phyloP scores from a whole-genome alignment of 2,329 filamentous ascomycete species.

The Aspergillus ibericus region DNA sequence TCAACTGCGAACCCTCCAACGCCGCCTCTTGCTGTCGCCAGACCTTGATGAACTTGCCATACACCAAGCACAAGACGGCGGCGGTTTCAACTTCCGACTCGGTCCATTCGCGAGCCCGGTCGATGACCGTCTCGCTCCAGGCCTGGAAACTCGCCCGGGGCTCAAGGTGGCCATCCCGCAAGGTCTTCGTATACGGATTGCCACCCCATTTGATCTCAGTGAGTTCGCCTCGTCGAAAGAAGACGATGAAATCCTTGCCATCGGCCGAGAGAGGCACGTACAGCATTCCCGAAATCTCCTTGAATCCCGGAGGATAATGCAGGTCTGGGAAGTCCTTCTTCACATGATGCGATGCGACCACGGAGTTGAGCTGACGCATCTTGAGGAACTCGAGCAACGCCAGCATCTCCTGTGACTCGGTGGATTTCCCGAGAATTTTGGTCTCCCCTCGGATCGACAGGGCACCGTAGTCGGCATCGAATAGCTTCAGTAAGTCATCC shows the following conservation, averaged over 20 bases:
- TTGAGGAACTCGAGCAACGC: conserved; percentile 83
- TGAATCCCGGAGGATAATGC: conserved; percentile 75
- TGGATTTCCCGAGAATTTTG: conserved; percentile 74
- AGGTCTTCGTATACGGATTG: conserved; percentile 66
- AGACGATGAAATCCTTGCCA: conserved; percentile 83
- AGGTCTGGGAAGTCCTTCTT: conserved; percentile 76
- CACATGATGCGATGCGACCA: conserved; percentile 76
- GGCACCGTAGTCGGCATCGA: conserved; percentile 83
- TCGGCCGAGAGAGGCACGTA: conserved; percentile 76
- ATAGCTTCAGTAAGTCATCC: conserved; percentile 78
- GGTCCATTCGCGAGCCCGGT: conserved; percentile 82
- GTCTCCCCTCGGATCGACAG: conserved; percentile 85
- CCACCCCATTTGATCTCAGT: conserved; percentile 72
- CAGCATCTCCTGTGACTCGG: conserved; percentile 77
- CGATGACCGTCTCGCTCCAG: conserved; percentile 78
- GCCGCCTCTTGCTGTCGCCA: conserved; percentile 89
- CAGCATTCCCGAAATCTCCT: conserved; percentile 72
- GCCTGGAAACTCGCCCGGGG: conserved; percentile 77
- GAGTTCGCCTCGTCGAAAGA: conserved; percentile 78
- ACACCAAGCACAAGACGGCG: conserved; percentile 82
- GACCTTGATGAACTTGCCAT: conserved; percentile 86
- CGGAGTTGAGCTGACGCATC: conserved; percentile 70
- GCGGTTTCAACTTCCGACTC: conserved; percentile 88
- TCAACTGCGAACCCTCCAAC: conserved; percentile 77
- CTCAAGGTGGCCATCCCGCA: conserved; percentile 72